Base-by-base conservation (phyloP, 345 rosid genomes). In the Microcos paniculata region DNA sequence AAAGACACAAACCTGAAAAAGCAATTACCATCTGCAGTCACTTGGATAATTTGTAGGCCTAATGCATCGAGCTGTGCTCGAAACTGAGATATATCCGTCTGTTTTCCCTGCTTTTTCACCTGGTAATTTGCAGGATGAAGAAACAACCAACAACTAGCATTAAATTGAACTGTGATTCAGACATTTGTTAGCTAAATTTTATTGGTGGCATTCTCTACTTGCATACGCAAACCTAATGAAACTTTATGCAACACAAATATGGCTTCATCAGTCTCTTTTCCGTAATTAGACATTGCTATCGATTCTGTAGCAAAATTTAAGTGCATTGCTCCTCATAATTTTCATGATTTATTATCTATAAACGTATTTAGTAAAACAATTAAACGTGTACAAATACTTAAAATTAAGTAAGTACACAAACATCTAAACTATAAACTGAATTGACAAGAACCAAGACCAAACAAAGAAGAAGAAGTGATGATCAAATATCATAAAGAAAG, bases 1-100 rank as follows among this genome's bases (percentile, higher is more conserved):
- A 69, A 23, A 79, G 51, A 77, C 76, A 87, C 92, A 35, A 79
- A 95, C 98, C 99, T 93, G 96, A 95, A 95, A 81, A 95, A 90
- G 82, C 98, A 93, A 82, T 93, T 95, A 84, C 99, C 98, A 74
- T 95, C 99, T 26, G 98, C 85, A 28, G 97, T 93, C 33, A 95
- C 89, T 75, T 90, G 84, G 77, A 93, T 80, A 38, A 93, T 88
- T 82, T 90, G 83, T 59, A 95, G 87, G 15, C 96, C 94, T 79
- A 89, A 87, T 18, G 84, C 74, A 57, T 95, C 96, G 49, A 93
- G 88, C 86, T 91, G 96, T 43, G 85, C 75, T 40, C 82, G 85
- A 62, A 92, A 88, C 62, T 87, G 91, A 74, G 93, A 78, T 64
- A 69, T 63, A 82, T 89, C 92, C 58, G 85, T 78, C 76, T 91